A percentile compares a stretch with the other conserved stretches of the same genome.
phyloP scores from a whole-genome alignment of 805 yeast species.

The Schwanniomyces yamadae region DNA sequence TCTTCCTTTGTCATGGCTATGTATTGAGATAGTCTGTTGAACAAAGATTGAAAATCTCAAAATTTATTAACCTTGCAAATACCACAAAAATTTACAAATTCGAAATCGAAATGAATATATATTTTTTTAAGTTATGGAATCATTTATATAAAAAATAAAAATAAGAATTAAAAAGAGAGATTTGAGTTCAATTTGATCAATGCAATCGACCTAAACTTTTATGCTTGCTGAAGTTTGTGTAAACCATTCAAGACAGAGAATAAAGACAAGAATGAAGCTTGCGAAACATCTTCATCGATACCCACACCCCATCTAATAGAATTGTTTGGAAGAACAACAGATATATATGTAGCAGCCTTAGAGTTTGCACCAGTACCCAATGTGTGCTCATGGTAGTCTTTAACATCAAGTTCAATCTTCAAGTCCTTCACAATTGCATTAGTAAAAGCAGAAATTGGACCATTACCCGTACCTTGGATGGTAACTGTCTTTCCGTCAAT shows the following conservation, averaged over 20 bases:
- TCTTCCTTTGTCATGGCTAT: constrained; percentile 28
- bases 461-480: constrained; percentile 70
- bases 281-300: constrained; percentile 83
- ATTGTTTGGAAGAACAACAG: constrained; percentile 32
- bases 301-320: constrained; percentile 83
- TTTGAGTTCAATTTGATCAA: too few relatives aligned
- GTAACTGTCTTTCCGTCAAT: constrained; percentile 39
- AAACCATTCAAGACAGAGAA: constrained; percentile 61
- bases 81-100: too few relatives aligned
- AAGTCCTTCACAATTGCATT: constrained; percentile 56
- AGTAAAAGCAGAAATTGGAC: constrained; percentile 76
- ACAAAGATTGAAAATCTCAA: too few relatives aligned
- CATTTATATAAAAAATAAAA: too few relatives aligned
- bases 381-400: constrained; percentile 76
- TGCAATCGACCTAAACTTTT: constrained; percentile 1
- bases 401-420: constrained; percentile 55
- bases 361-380: constrained; percentile 70
- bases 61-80: too few relatives aligned
- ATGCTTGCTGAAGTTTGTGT: constrained; percentile 9
- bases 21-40: not conserved
- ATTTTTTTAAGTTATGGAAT: too few relatives aligned
- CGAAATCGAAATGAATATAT: too few relatives aligned
- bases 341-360: constrained; percentile 74
- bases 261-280: constrained; percentile 74
- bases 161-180: too few relatives aligned